A percentile compares a stretch with the other conserved stretches of the same genome.
phyloP scores from a whole-genome alignment of 768 basidiomycete genomes.

The Porphyrellus cyaneotinctus region DNA sequence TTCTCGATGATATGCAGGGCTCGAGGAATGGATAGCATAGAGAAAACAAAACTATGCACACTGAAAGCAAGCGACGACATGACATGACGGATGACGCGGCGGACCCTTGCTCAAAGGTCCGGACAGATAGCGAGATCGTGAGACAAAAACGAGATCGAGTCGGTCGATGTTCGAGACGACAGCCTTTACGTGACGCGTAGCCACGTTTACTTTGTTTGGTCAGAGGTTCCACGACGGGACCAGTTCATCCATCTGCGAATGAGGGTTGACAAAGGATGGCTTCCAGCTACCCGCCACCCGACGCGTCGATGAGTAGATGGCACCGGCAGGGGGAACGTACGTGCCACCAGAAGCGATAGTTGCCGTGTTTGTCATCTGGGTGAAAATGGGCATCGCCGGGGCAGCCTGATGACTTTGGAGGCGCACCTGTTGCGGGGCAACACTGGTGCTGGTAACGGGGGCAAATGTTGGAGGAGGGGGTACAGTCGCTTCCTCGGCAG shows the following conservation, averaged over 20 bases:
- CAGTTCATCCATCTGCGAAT: constrained; percentile 31
- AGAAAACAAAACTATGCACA: constrained; percentile 25
- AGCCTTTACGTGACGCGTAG: not conserved
- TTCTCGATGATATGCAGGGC: no score
- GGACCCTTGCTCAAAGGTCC: constrained; percentile 7
- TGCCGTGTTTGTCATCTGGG: constrained; percentile 25
- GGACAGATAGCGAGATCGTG: not conserved
- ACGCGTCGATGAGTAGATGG: constrained; percentile 44
- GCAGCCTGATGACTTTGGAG: constrained; percentile 12
- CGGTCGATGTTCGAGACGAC: not conserved
- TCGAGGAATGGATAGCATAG: constrained; percentile 5
- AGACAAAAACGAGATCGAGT: constrained; percentile 13
- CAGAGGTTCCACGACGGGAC: constrained; percentile 28
- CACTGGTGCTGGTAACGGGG: constrained; percentile 6
- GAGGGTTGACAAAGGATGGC: constrained; percentile 12
- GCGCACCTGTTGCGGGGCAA: constrained; percentile 26
- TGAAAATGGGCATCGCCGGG: constrained; percentile 23
- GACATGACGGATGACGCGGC: constrained; percentile 5
- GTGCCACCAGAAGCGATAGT: constrained; percentile 8
- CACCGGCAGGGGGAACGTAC: constrained; percentile 56
- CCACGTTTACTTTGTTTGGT: not conserved
- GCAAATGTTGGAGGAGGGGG: not conserved
- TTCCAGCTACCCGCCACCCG: constrained; percentile 56
- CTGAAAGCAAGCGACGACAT: constrained; percentile 18
- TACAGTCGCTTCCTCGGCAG: constrained; percentile 2